Percentiles rank a stretch among this genome's conserved stretches.
Evolutionary conservation across 2,329 filamentous ascomycete genomes (phyloP).

Genomic region (Cordyceps fumosorosea): DNA sequence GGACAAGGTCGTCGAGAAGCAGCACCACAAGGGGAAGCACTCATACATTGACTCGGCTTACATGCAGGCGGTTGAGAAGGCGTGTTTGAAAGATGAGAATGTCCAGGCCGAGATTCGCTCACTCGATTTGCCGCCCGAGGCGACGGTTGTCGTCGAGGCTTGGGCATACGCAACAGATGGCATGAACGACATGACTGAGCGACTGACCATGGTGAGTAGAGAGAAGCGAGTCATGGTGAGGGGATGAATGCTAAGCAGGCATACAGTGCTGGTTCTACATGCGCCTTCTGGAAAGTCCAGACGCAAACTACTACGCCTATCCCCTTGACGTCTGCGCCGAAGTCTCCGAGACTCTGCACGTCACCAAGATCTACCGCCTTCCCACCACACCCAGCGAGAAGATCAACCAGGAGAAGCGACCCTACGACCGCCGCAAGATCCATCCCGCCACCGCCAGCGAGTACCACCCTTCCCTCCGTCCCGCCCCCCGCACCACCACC

Average conservation of each 20-base stretch:
- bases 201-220: conserved; percentile 40
- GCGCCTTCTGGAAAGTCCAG: conserved; percentile 31
- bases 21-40: conserved; percentile 34
- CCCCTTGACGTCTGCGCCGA: conserved; percentile 46
- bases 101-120: conserved; percentile 37
- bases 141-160: conserved; percentile 42
- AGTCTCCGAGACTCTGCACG: conserved; percentile 37
- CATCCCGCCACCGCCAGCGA: conserved; percentile 36
- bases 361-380: conserved; percentile 40
- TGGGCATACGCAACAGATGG: conserved; percentile 52
- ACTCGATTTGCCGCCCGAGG: conserved; percentile 37
- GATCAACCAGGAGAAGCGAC: conserved; percentile 23
- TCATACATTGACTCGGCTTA: conserved; percentile 41
- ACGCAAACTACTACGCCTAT: conserved; percentile 51
- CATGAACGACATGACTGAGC: conserved; percentile 41
- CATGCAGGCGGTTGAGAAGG: conserved; percentile 41
- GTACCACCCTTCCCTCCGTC: conserved; percentile 26
- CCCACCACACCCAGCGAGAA: conserved; percentile 32
- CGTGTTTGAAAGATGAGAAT: conserved; percentile 35
- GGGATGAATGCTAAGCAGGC: background rate
- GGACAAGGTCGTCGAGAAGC: conserved; percentile 17
- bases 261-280: conserved; percentile 31
- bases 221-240: background rate
- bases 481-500: conserved; percentile 20
- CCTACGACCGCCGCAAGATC: conserved; percentile 36